Base-by-base conservation (phyloP, 495 filamentous ascomycete genomes). In the Achaetomiella virescens region DNA sequence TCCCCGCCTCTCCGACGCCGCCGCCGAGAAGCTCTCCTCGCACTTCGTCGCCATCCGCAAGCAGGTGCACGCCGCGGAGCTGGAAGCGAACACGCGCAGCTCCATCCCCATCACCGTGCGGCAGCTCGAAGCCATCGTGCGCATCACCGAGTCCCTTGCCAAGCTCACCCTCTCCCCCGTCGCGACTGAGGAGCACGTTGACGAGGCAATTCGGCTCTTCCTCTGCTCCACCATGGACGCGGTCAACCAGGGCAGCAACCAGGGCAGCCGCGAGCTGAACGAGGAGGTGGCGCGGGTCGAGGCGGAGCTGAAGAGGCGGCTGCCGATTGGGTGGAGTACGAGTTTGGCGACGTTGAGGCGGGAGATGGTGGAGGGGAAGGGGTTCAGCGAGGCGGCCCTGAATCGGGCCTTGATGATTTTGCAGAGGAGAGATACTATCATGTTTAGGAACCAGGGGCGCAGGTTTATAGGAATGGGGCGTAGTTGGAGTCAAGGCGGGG, bases 141-240 rank as follows among this genome's bases (percentile, higher is more conserved):
- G 93, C 66, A 97, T 99, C 69, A 93, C 90, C 14, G 93, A 99
- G 68, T 88, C 93, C 1, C 82, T 99, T 3, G 93, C 93, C 52
- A 99, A 99, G 70, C 73, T 99, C 15, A 78, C 85, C 1, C 83
- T 99, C 22, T 88, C 85, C 0, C 84, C 91, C 24, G 77, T 96
- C 25, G 93, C 91, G 20, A 90, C 85, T 1, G 91, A 95, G 70
- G 77, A 81, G 48, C 93, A 99, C 70, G 93, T 99, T 47, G 91
- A 99, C 67, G 93, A 99, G 74, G 93, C 95, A 2, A 99, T 99
- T 64, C 86, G 95, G 0, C 82, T 99, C 27, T 99, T 99, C 85
- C 75, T 99, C 5, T 95, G 92, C 41, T 89, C 84, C 2, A 99
- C 93, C 47, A 99, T 99, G 93, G 92, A 99, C 70, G 93, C 93